A percentile compares a stretch with the other conserved stretches of the same genome.
Conservation (phyloP, 2,329 filamentous ascomycete genomes). For the Hirsutella rhossiliensis region DNA sequence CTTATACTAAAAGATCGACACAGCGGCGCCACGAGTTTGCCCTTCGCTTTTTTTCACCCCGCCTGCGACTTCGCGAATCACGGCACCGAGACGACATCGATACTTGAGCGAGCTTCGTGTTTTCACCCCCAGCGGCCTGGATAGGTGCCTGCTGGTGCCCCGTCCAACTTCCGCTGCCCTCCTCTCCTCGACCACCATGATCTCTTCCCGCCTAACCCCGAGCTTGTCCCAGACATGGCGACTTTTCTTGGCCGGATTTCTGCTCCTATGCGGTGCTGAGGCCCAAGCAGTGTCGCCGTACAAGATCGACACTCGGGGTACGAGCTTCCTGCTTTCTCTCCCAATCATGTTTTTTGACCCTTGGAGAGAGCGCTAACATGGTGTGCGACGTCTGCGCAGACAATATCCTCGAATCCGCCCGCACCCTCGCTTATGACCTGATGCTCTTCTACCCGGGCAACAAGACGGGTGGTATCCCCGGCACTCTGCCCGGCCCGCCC, state of each 20-base stretch:
- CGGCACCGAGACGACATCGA: no score
- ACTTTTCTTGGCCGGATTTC: constrained; percentile 1
- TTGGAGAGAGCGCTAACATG: neutral
- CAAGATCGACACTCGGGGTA: constrained; percentile 19
- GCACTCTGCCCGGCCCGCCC: constrained; percentile 45
- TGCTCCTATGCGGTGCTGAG: constrained; percentile 4
- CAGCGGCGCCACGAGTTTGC: no score
- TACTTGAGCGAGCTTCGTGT: neutral
- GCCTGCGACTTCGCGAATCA: no score
- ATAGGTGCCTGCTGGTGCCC: neutral
- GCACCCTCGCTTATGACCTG: constrained; percentile 35
- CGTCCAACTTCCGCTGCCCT: no score
- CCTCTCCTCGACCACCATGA: neutral
- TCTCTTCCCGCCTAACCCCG: neutral
- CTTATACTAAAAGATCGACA: neutral
- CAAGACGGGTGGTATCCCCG: constrained; percentile 37
- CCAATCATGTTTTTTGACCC: no score
- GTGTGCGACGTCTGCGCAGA: constrained; percentile 15
- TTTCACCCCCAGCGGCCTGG: neutral
- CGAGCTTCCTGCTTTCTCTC: neutral
- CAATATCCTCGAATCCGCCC: constrained; percentile 33
- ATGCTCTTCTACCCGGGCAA: constrained; percentile 40
- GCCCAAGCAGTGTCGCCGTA: constrained; percentile 12
- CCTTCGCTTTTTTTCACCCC: no score
- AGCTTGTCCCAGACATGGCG: neutral